phyloP scores from a whole-genome alignment of 108 stramenopile genomes.

The Pseudonitzschia multiseries region DNA sequence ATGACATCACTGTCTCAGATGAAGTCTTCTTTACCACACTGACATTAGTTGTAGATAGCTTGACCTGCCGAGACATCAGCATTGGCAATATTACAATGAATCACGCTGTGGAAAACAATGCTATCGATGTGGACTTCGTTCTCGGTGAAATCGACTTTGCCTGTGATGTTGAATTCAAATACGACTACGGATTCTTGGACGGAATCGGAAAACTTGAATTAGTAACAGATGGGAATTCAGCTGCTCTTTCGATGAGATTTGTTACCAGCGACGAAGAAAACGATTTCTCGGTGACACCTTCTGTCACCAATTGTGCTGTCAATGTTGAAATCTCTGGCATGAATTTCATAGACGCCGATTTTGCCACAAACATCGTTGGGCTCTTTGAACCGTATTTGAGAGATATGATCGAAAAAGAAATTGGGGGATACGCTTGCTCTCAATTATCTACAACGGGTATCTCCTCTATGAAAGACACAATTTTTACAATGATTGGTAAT shows the following conservation, averaged over 20 bases:
- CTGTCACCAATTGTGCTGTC: constrained; percentile 35
- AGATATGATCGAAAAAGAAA: constrained; percentile 40
- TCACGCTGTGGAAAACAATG: background rate
- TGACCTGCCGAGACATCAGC: constrained; percentile 8
- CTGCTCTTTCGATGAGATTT: constrained; percentile 38
- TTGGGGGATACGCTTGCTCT: constrained; percentile 47
- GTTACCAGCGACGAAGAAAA: constrained; percentile 32
- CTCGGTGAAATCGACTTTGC: constrained; percentile 15
- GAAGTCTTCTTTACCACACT: constrained; percentile 8
- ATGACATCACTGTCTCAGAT: constrained; percentile 1
- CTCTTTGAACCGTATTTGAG: constrained; percentile 46
- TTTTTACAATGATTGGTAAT: constrained; percentile 23
- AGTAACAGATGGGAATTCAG: constrained; percentile 24
- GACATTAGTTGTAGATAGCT: background rate
- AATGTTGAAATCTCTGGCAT: constrained; percentile 52
- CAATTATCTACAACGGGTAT: constrained; percentile 42
- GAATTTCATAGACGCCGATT: constrained; percentile 49
- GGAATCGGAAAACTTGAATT: constrained; percentile 22
- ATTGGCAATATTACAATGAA: background rate
- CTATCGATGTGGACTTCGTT: constrained; percentile 16
- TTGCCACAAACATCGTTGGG: constrained; percentile 43
- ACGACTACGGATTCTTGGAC: constrained; percentile 30
- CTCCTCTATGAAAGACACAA: constrained; percentile 19
- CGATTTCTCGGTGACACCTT: constrained; percentile 36
- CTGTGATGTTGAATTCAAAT: constrained; percentile 31